Percentiles rank a stretch among this genome's conserved stretches.
These are phyloP conservation scores for Posidonia australis DNA, from an alignment of 106 monocot genomes.

Conservation along the genomic window DNA sequence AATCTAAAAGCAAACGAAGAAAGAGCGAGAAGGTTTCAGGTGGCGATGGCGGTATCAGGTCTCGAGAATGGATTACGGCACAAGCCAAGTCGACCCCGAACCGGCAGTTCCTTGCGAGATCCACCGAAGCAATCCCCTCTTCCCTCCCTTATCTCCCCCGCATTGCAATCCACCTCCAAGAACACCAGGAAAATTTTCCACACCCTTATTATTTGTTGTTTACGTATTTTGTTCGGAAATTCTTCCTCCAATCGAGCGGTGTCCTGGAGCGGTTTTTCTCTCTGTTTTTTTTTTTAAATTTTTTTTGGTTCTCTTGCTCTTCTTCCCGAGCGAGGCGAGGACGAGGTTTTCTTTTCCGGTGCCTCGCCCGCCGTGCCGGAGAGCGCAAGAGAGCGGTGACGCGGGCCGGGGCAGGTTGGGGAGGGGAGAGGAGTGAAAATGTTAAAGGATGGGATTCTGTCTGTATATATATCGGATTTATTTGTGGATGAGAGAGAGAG, in stretches of 20 bases:
- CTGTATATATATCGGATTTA: background rate
- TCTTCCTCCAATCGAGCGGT: too few species aligned
- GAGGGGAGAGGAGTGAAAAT: background rate
- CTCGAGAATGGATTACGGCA: background rate
- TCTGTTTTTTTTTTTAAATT: too few species aligned
- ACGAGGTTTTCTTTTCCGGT: background rate
- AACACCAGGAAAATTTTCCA: background rate
- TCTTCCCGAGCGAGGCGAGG: background rate
- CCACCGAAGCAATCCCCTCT: background rate
- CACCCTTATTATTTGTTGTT: background rate
- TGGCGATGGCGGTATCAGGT: too few species aligned
- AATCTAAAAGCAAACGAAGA: background rate
- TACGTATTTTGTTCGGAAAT: too few species aligned
- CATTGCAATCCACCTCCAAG: background rate
- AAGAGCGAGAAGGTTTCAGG: too few species aligned
- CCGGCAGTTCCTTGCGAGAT: background rate
- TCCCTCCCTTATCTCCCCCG: background rate
- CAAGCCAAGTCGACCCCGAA: background rate
- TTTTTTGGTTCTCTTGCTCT: too few species aligned
- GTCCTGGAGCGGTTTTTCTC: too few species aligned
- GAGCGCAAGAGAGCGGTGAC: background rate
- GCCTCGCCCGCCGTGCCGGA: background rate
- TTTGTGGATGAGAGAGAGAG: background rate
- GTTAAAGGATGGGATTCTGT: background rate
- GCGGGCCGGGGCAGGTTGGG: background rate